Evolutionary conservation across 2,329 filamentous ascomycete genomes (phyloP).

Genomic region (Didymella exigua): DNA sequence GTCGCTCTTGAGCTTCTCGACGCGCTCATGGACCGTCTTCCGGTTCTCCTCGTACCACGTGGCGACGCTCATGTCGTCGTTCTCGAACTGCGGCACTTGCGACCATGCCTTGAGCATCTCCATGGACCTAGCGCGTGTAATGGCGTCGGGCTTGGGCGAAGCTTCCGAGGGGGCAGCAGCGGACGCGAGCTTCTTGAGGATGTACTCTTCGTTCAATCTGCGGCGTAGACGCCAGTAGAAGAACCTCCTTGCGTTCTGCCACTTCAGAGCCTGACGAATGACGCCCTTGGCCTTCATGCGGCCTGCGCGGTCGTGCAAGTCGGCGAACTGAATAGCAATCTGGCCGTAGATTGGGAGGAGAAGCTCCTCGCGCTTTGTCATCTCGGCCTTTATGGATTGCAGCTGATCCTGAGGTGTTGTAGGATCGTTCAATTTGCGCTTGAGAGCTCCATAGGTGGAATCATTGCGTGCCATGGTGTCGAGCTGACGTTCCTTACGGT

Average conservation of each 20-base stretch:
- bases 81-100: conserved; percentile 74
- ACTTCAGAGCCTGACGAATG: conserved; percentile 82
- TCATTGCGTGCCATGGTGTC: conserved; percentile 97
- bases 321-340: conserved; percentile 95
- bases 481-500: conserved; percentile 94
- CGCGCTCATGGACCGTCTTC: conserved; percentile 79
- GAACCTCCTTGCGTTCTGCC: conserved; percentile 90
- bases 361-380: conserved; percentile 82
- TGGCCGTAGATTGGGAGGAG: conserved; percentile 92
- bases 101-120: conserved; percentile 83
- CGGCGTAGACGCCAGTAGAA: conserved; percentile 99
- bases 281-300: conserved; percentile 98
- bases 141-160: conserved; percentile 46
- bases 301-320: conserved; percentile 93
- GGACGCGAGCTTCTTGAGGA: conserved; percentile 82
- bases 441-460: conserved; percentile 78
- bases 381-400: conserved; percentile 79
- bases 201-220: conserved; percentile 95
- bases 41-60: conserved; percentile 97
- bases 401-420: conserved; percentile 74
- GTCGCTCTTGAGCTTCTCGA: conserved; percentile 82
- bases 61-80: conserved; percentile 81
- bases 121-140: conserved; percentile 70
- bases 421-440: conserved; percentile 74
- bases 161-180: conserved; percentile 50